Evolutionary conservation across 192 early-diverging fungal genomes (phyloP).

Genomic region (Coemansia sp.): DNA sequence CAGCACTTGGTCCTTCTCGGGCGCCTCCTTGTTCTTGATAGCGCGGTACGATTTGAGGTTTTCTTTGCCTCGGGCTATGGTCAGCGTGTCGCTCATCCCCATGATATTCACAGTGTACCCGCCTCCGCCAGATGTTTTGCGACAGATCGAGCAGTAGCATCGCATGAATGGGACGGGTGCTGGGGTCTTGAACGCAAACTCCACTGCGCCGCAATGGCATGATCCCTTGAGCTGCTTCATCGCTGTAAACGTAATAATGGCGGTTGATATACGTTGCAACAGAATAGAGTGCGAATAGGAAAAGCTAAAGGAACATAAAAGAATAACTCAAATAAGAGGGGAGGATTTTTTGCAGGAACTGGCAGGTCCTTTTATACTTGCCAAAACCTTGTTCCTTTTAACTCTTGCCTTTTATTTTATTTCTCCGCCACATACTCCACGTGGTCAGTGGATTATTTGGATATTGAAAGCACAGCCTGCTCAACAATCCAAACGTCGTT

Average conservation of each 20-base stretch:
- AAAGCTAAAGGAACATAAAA: not conserved
- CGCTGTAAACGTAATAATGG: not conserved
- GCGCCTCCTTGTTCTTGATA: conserved; percentile 38
- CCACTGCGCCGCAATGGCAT: conserved; percentile 63
- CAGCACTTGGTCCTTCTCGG: conserved; percentile 37
- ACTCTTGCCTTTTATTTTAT: too few species aligned
- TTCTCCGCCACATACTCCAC: too few species aligned
- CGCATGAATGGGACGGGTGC: conserved; percentile 61
- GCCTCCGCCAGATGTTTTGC: conserved; percentile 63
- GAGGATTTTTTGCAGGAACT: too few species aligned
- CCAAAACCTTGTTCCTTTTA: too few species aligned
- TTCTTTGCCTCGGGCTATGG: conserved; percentile 37
- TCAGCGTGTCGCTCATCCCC: conserved; percentile 49
- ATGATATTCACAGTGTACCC: conserved; percentile 61
- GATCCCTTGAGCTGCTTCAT: conserved; percentile 61
- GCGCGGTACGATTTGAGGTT: conserved; percentile 47
- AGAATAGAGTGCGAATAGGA: not conserved
- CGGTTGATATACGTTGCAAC: not conserved
- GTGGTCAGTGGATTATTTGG: too few species aligned
- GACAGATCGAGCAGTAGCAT: conserved; percentile 68
- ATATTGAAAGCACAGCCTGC: too few species aligned
- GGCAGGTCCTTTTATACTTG: too few species aligned
- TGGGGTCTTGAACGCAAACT: conserved; percentile 54
- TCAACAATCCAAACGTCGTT: too few species aligned
- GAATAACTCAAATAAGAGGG: too few species aligned